Evolutionary conservation across 305 asterid genomes (phyloP), one percentile per base, ranked within the genome.

Genomic region (Fraxinus latifolia): DNA sequence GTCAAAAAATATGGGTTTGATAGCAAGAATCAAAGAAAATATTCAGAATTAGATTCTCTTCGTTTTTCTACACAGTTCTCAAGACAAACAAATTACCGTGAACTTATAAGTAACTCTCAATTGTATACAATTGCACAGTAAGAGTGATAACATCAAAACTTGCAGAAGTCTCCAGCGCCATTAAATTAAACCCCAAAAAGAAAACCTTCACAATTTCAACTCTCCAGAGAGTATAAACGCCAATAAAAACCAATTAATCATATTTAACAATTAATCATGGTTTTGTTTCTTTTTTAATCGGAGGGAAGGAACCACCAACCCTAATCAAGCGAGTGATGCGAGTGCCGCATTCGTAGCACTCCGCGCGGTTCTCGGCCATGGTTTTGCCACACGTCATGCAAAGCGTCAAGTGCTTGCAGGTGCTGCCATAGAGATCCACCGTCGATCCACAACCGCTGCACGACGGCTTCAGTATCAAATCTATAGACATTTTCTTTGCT

Each of bases 321-420:
- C 98, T 92, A 77, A 95, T 94, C 89, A 95, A 86, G 58, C 92
- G 92, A 32, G 96, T 92, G 80, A 95, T 84, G 7, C 92, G 91
- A 74, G 90, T 80, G 65, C 97, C 98, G 47, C 99, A 95, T 82
- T 92, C 97, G 87, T 89, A 87, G 90, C 99, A 95, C 79, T 87
- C 88, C 72, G 85, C 87, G 11, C 87, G 91, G 55, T 86, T 88
- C 90, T 91, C 89, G 2, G 97, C 97, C 97, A 92, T 91, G 53
- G 86, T 82, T 91, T 90, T 94, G 77, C 99, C 99, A 80, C 99
- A 95, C 9, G 87, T 88, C 74, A 90, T 82, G 72, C 99, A 95
- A 17, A 95, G 92, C 73, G 99, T 95, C 88, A 95, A 82, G 81
- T 95, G 99, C 92, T 94, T 95, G 94, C 99, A 95, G 74, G 91